Evolutionary conservation across 192 early-diverging fungal species (phyloP).

Genomic region (Backusella westeae): DNA sequence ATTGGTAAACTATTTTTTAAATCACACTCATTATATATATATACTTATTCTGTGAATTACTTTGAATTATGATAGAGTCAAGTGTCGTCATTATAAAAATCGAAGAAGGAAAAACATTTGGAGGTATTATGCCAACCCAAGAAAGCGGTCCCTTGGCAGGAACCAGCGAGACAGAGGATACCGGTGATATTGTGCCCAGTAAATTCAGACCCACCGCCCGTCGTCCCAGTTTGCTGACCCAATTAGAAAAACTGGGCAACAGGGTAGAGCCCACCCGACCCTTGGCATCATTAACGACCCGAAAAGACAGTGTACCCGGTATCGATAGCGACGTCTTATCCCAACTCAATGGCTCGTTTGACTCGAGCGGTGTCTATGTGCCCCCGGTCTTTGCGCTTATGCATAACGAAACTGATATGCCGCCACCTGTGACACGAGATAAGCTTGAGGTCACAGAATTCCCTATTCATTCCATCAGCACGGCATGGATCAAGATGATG

Average conservation of each 20-base stretch:
- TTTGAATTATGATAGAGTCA: neutral
- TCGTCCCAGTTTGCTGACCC: neutral
- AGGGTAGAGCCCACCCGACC: neutral
- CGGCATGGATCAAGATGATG: constrained; percentile 68
- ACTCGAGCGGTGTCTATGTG: constrained; percentile 47
- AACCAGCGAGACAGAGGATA: neutral
- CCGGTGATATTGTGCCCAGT: neutral
- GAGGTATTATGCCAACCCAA: neutral
- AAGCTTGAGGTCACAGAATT: constrained; percentile 57
- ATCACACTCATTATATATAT: too few species aligned
- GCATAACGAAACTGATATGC: constrained; percentile 55
- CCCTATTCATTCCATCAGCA: constrained; percentile 46
- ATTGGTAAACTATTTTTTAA: neutral
- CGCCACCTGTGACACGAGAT: constrained; percentile 56
- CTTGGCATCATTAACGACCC: neutral
- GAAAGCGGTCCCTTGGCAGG: neutral
- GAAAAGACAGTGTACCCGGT: neutral
- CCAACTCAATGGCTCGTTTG: constrained; percentile 25
- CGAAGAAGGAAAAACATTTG: constrained; percentile 12
- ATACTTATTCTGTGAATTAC: too few species aligned
- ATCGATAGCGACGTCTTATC: neutral
- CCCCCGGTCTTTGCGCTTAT: constrained; percentile 43
- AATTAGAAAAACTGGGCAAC: neutral
- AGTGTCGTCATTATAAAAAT: constrained; percentile 18
- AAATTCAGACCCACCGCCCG: neutral